Evolutionary conservation across 495 filamentous ascomycete species (phyloP).

Genomic region (Aspergillus asperescens): DNA sequence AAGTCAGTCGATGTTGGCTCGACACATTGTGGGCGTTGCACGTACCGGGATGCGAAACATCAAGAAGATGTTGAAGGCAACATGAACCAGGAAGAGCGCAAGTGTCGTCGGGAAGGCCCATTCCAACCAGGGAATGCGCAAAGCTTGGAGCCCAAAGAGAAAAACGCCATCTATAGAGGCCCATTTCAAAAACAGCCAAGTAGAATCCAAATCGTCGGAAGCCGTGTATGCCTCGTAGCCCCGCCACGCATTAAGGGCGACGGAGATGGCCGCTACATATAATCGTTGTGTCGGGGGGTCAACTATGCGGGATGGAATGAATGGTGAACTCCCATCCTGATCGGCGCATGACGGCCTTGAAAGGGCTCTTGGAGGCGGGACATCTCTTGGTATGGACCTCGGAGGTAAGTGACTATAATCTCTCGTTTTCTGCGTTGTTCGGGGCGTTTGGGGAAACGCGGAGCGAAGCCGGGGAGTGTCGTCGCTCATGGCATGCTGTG

Average conservation of each 20-base stretch:
- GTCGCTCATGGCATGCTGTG: slow-evolving; percentile 65
- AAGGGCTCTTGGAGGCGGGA: slow-evolving; percentile 24
- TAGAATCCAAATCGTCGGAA: slow-evolving; percentile 71
- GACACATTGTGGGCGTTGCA: slow-evolving; percentile 16
- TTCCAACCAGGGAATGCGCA: slow-evolving; percentile 94
- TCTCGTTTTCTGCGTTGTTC: slow-evolving; percentile 34
- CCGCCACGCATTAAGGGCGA: slow-evolving; percentile 68
- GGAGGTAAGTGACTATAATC: slow-evolving; percentile 31
- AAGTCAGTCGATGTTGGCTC: slow-evolving; percentile 20
- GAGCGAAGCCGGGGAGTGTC: slow-evolving; percentile 67
- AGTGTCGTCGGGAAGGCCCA: slow-evolving; percentile 69
- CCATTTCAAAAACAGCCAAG: slow-evolving; percentile 93
- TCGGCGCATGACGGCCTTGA: slow-evolving; percentile 19
- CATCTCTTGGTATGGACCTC: slow-evolving; percentile 25
- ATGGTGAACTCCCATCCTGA: slow-evolving; percentile 44
- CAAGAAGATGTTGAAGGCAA: slow-evolving; percentile 68
- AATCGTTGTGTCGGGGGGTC: slow-evolving; percentile 86
- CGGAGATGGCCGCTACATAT: slow-evolving; percentile 73
- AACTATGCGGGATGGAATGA: slow-evolving; percentile 67
- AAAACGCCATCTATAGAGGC: slow-evolving; percentile 73
- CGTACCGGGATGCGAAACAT: slow-evolving; percentile 87
- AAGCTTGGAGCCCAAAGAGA: slow-evolving; percentile 73
- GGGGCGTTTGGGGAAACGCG: slow-evolving; percentile 63
- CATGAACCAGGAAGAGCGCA: slow-evolving; percentile 60
- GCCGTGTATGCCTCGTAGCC: slow-evolving; percentile 77